phyloP scores from a whole-genome alignment of 257 asterid species.

The Eustoma russellianum region DNA sequence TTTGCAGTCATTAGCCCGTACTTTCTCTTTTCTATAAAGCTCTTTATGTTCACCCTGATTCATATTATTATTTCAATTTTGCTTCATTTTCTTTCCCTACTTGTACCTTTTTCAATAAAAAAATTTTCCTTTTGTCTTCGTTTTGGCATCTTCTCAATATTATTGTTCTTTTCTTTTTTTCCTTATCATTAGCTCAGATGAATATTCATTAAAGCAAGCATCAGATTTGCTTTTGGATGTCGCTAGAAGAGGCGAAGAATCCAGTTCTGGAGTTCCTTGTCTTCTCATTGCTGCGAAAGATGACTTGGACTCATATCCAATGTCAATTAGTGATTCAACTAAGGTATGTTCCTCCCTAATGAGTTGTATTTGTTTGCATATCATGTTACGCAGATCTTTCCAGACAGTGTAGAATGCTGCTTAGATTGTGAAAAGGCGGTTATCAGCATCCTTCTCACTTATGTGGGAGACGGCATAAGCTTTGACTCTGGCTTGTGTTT shows the following conservation, averaged over 20 bases:
- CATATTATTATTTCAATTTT: background rate
- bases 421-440: too few species aligned
- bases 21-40: background rate
- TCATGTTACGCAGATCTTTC: background rate
- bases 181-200: constrained; percentile 54
- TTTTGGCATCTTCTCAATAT: background rate
- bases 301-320: constrained; percentile 57
- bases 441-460: too few species aligned
- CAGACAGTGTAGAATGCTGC: too few species aligned
- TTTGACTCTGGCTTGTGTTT: constrained; percentile 1
- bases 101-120: background rate
- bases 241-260: constrained; percentile 71
- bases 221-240: constrained; percentile 62
- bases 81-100: background rate
- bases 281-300: constrained; percentile 88
- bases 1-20: constrained; percentile 1
- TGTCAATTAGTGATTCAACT: constrained; percentile 56
- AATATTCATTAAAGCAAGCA: constrained; percentile 70
- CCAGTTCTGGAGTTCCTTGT: constrained; percentile 76
- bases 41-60: background rate
- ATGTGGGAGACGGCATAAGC: background rate
- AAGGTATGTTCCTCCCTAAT: constrained; percentile 35
- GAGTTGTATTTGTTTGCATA: constrained; percentile 8
- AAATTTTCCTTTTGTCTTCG: background rate
- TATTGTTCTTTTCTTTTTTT: constrained; percentile 8